Evolutionary conservation across 306 rosid genomes (phyloP).

Genomic region (Vigna hirtella): DNA sequence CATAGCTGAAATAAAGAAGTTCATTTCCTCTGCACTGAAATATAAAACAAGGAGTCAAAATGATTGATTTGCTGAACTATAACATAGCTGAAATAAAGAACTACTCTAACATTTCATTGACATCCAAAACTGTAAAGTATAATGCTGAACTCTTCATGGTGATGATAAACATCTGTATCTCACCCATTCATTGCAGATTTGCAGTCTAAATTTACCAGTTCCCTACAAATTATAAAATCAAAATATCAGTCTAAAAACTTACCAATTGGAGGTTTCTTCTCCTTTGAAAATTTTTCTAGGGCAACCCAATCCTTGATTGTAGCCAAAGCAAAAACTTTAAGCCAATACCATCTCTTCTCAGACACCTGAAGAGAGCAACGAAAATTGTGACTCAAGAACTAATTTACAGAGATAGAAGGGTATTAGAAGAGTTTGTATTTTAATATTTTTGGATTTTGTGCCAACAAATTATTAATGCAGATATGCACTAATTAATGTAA

Average conservation of each 20-base stretch:
- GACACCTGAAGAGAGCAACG: slow-evolving; percentile 68
- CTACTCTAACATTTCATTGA: neutral
- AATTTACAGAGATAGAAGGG: slow-evolving; percentile 29
- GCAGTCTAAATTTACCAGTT: slow-evolving; percentile 9
- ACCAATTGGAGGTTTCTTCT: slow-evolving; percentile 94
- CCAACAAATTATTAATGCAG: slow-evolving; percentile 22
- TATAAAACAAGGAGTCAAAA: slow-evolving; percentile 18
- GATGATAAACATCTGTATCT: neutral
- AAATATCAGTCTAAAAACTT: slow-evolving; percentile 41
- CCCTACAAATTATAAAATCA: slow-evolving; percentile 11
- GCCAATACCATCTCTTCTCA: slow-evolving; percentile 99
- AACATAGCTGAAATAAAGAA: too few relatives aligned
- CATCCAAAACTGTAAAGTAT: slow-evolving; percentile 24
- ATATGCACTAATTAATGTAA: slow-evolving; percentile 3
- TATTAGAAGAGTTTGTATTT: neutral
- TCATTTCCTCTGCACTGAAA: slow-evolving; percentile 1
- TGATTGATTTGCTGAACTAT: neutral
- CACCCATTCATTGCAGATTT: neutral
- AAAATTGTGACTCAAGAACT: slow-evolving; percentile 34
- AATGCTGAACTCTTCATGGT: slow-evolving; percentile 2
- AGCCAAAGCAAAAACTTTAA: slow-evolving; percentile 95
- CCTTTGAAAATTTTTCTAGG: slow-evolving; percentile 89
- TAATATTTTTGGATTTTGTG: slow-evolving; percentile 8
- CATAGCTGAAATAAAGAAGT: slow-evolving; percentile 26
- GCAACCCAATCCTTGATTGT: slow-evolving; percentile 95